Conservation (phyloP, 1,284 basidiomycete species). For the Baeospora myosura region DNA sequence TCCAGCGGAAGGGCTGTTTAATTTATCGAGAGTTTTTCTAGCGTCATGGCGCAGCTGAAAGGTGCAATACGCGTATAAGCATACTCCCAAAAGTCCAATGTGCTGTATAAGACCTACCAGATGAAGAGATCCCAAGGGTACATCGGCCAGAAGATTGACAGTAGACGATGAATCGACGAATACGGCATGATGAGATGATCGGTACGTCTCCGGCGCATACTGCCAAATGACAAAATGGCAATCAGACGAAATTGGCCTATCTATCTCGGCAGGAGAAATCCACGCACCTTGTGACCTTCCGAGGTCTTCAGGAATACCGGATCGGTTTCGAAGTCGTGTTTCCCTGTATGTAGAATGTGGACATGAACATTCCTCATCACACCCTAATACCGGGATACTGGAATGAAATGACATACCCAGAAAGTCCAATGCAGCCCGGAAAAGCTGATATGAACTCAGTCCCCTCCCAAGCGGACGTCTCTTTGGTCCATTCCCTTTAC, state of each 20-base stretch:
- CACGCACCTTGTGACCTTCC: conserved; percentile 5
- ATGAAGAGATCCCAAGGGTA: conserved; percentile 66
- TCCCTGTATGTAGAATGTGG: conserved; percentile 35
- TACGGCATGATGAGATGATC: conserved; percentile 40
- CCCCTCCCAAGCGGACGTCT: conserved; percentile 61
- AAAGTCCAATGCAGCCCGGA: conserved; percentile 76
- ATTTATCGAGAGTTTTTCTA: conserved; percentile 55
- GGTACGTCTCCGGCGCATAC: conserved; percentile 54
- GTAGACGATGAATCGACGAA: conserved; percentile 79
- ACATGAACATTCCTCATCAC: background rate
- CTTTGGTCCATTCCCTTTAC: conserved; percentile 25
- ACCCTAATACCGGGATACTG: background rate
- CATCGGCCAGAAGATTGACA: conserved; percentile 75
- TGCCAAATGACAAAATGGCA: conserved; percentile 19
- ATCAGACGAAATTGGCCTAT: background rate
- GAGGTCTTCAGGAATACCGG: conserved; percentile 56
- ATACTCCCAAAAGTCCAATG: too few relatives aligned
- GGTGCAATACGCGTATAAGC: background rate
- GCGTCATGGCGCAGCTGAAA: conserved; percentile 73
- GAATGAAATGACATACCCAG: conserved; percentile 41
- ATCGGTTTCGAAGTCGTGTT: conserved; percentile 60
- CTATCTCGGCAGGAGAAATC: too few relatives aligned
- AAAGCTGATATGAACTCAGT: conserved; percentile 82
- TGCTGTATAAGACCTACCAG: conserved; percentile 37
- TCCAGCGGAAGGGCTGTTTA: conserved; percentile 39